Base-by-base conservation (phyloP, 208 protist species). In the Trypanosoma cruzi region DNA sequence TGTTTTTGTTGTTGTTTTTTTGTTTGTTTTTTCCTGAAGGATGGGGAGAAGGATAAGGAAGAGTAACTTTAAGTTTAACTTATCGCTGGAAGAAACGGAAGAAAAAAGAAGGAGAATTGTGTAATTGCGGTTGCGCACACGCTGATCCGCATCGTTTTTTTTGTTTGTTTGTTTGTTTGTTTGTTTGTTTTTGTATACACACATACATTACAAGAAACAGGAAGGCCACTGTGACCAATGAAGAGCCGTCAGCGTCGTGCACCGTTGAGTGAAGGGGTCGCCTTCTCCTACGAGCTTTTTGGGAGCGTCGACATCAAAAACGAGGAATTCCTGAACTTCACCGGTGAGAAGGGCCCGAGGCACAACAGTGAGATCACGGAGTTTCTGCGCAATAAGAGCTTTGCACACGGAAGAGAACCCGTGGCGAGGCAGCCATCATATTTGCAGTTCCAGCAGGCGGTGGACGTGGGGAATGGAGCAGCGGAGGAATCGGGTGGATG, bases 241-340 rank as follows among this genome's bases (percentile, higher is more conserved):
- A 92, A 95, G 68, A 68, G 68, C 18, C 80, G 82, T 37, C 81
- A 83, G 29, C 77, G 77, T 54, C 64, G 37, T 22, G 36, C 65
- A 80, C 24, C 55, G 69, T 16, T 42, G 76, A 42, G 79, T 42
- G 62, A 68, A 70, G 64, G 70, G 22, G 74, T 66, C 1, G 75
- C 84, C 2, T 93, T 93, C 49, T 77, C 92, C 55, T 92, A 92
- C 61, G 84, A 82, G 0, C 75, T 96, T 11, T 74, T 92, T 18
- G 88, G 87, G 48, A 77, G 80, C 58, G 73, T 96, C 40, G 84
- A 93, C 55, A 79, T 78, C 10, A 77, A 93, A 29, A 86, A 84
- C 42, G 84, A 80, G 20, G 87, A 96, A 29, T 75, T 96, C 16
- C 78, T 96, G 46, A 85, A 96, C 70, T 91, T 92, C 74, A 81